Percentiles rank a stretch among this genome's conserved stretches.
Conservation (phyloP, 2,329 filamentous ascomycete species). For the Biscogniauxia marginata region DNA sequence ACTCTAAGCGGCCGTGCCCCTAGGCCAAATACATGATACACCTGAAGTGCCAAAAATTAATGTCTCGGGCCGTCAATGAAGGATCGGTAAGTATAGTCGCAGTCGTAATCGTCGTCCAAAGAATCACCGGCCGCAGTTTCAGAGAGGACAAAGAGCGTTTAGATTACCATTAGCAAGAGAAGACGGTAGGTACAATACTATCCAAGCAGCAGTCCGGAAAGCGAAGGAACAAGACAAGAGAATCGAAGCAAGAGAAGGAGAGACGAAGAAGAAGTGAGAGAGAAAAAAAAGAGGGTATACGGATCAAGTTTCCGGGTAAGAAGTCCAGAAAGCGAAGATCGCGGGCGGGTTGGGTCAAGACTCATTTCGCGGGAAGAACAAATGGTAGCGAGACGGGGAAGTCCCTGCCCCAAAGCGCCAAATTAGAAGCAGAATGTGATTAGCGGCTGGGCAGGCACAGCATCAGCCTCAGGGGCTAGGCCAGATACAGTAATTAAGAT, state of each 20-base stretch:
- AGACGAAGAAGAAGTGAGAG: background rate
- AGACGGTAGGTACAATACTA: background rate
- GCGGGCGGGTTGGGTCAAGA: background rate
- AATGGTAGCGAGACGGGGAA: background rate
- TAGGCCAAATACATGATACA: slow-evolving; percentile 28
- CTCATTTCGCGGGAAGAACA: background rate
- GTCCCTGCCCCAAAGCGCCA: background rate
- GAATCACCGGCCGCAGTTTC: no score
- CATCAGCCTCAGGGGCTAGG: background rate
- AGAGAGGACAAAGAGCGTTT: background rate
- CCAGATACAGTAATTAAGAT: background rate
- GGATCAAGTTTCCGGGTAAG: background rate
- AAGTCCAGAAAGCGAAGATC: background rate
- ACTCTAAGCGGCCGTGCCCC: slow-evolving; percentile 18
- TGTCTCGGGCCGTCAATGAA: no score
- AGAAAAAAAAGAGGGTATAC: background rate
- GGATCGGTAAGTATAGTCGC: no score
- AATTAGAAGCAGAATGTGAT: background rate
- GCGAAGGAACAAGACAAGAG: background rate
- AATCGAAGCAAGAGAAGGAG: background rate
- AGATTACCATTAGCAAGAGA: background rate
- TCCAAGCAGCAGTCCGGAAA: background rate
- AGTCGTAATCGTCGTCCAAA: background rate
- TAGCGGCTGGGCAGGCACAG: no score
- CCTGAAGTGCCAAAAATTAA: background rate